Base-by-base conservation (phyloP, 1,139 yeast genomes). In the Debaryomycetaceae sp. region DNA sequence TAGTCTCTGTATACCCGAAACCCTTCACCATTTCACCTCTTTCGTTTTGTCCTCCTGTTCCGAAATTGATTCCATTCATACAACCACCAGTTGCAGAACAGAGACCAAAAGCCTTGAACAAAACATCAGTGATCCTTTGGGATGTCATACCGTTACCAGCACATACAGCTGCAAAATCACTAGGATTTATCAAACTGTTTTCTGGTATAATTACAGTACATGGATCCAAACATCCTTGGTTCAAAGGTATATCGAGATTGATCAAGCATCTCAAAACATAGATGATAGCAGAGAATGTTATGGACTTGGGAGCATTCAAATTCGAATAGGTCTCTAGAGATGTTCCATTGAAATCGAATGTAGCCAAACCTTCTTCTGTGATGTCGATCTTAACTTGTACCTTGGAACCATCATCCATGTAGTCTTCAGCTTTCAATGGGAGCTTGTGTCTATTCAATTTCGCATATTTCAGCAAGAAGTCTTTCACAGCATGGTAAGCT, bases 321-420 rank as follows among this genome's bases (percentile, higher is more conserved):
- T 80, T 80, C 22, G 85, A 85, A 53, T 79, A 80, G 37, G 80
- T 70, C 57, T 83, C 85, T 2, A 77, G 72, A 4, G 83, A 79
- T 1, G 87, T 79, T 1, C 76, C 78, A 2, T 65, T 61, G 48
- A 75, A 75, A 51, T 75, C 78, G 53, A 74, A 72, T 6, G 63
- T 51, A 22, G 74, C 75, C 20, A 47, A 46, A 7, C 65, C 64
- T n/a, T 59, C 59, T 24, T 66, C 65, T 6, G 59, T 62, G 41
- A 69, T 58, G 35, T 65, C 60, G 20, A 74, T 70, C 31, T 60
- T 58, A 30, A 75, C 59, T 38, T 62, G 57, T 43, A 75, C 71
- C 4, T 53, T 46, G 2, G 78, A 68, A 2, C 81, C 81, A 51
- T 75, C 80, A 55, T 76, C 80, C 69, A 76, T 63, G 41, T 57